A percentile compares a stretch with the other conserved stretches of the same genome.
Conservation (phyloP, 345 rosid genomes). For the Syzygium aqueum region DNA sequence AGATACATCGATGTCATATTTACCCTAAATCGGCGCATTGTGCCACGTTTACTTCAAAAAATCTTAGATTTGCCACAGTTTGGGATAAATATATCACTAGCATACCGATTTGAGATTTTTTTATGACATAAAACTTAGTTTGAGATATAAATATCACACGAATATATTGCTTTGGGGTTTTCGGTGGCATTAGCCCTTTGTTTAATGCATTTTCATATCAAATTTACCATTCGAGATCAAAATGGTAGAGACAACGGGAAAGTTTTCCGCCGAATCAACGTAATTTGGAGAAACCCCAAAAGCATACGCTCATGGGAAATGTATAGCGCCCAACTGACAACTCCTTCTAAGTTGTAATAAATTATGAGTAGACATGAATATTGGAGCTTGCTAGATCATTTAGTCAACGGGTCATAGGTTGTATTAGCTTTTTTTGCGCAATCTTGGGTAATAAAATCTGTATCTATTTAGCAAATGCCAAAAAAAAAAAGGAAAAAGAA, state of each 20-base stretch:
- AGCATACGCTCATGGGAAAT: not conserved
- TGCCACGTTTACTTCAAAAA: too few relatives aligned
- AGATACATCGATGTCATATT: too few relatives aligned
- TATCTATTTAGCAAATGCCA: not conserved
- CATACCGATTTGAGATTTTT: too few relatives aligned
- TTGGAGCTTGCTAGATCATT: not conserved
- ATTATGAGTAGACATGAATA: not conserved
- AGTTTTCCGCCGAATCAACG: too few relatives aligned
- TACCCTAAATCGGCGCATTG: too few relatives aligned
- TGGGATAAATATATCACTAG: too few relatives aligned
- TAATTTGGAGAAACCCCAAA: not conserved
- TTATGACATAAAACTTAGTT: too few relatives aligned
- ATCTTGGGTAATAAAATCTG: not conserved
- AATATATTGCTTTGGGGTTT: too few relatives aligned
- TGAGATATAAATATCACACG: too few relatives aligned
- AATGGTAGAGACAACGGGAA: not conserved
- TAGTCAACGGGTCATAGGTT: not conserved
- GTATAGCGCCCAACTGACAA: not conserved
- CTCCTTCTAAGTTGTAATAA: not conserved
- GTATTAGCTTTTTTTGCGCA: not conserved
- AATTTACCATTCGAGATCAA: not conserved
- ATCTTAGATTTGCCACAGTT: too few relatives aligned
- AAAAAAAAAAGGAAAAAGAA: accelerated
- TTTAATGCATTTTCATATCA: not conserved
- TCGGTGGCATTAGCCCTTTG: not conserved